Evolutionary conservation across 2,329 filamentous ascomycete species (phyloP).

Genomic region (Phyllosticta paracitricarpa): DNA sequence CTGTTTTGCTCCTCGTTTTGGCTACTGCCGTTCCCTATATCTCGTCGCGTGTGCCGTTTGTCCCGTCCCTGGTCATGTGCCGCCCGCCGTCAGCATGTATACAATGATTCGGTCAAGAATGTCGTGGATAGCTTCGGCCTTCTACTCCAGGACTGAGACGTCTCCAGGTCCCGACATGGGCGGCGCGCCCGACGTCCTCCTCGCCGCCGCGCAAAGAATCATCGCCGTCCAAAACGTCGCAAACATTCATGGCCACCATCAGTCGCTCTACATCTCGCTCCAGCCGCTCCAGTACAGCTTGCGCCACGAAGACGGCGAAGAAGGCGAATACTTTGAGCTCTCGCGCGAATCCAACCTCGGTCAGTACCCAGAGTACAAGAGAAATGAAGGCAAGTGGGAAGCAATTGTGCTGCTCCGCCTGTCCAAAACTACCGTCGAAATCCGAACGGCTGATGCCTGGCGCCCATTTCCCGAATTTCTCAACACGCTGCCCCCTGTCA

Average conservation of each 20-base stretch:
- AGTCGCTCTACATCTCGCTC: background rate
- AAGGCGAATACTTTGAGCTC: slow-evolving; percentile 5
- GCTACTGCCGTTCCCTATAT: background rate
- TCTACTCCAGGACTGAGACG: background rate
- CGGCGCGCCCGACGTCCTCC: background rate
- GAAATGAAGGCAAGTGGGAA: slow-evolving; percentile 9
- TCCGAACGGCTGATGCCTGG: slow-evolving; percentile 2
- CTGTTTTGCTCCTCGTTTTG: background rate
- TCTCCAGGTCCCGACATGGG: background rate
- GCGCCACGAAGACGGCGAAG: background rate
- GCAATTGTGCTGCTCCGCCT: slow-evolving; percentile 6
- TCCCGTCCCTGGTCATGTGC: background rate
- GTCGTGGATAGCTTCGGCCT: background rate
- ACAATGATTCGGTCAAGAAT: background rate
- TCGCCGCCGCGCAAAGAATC: background rate
- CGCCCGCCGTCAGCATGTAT: background rate
- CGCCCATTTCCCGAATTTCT: background rate
- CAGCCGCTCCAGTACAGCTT: background rate
- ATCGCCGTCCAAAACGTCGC: background rate
- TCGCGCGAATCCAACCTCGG: slow-evolving; percentile 3
- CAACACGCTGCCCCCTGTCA: background rate
- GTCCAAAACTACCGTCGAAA: background rate
- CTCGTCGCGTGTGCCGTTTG: background rate
- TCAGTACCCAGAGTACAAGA: slow-evolving; percentile 2
- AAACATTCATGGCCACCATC: slow-evolving; percentile 1